Conservation (phyloP, 2,329 filamentous ascomycete species). For the Pestalotiopsis sp. region DNA sequence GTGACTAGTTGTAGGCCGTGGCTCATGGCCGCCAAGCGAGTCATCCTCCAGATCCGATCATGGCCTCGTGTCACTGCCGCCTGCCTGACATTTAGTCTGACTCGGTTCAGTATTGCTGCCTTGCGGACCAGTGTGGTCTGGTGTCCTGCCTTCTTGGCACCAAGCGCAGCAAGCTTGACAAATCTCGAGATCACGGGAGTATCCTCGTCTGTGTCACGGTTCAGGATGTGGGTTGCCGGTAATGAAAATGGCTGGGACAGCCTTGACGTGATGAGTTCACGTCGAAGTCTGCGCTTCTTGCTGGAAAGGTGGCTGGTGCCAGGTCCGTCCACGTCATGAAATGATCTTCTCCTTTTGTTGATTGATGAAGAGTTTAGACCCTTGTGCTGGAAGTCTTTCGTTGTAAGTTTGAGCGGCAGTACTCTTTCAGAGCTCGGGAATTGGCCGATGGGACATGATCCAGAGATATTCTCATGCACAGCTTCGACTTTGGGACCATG, state of each 20-base stretch:
- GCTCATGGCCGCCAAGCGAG: constrained; percentile 33
- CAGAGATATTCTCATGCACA: not conserved
- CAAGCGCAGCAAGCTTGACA: constrained; percentile 45
- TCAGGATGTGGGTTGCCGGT: constrained; percentile 69
- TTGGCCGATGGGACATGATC: not conserved
- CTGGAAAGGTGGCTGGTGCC: constrained; percentile 48
- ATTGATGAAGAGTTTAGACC: not conserved
- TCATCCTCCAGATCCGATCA: constrained; percentile 31
- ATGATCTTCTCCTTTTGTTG: constrained; percentile 42
- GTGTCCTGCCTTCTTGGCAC: constrained; percentile 42
- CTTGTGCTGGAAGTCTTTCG: not conserved
- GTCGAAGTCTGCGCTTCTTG: constrained; percentile 69
- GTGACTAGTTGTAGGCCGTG: constrained; percentile 35
- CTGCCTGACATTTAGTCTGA: constrained; percentile 48
- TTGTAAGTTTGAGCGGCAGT: not conserved
- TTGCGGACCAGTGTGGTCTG: constrained; percentile 58
- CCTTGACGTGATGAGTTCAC: constrained; percentile 66
- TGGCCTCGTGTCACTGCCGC: constrained; percentile 33
- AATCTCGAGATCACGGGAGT: constrained; percentile 38
- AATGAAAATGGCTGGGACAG: constrained; percentile 69
- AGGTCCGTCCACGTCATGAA: constrained; percentile 60
- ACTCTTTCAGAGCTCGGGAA: not conserved
- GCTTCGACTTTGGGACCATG: not conserved
- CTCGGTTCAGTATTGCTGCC: constrained; percentile 64
- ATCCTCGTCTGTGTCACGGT: constrained; percentile 55